Percentiles rank a stretch among this genome's conserved stretches.
Conservation (phyloP, 805 yeast genomes). For the Cyberlindnera xylosilytica region DNA sequence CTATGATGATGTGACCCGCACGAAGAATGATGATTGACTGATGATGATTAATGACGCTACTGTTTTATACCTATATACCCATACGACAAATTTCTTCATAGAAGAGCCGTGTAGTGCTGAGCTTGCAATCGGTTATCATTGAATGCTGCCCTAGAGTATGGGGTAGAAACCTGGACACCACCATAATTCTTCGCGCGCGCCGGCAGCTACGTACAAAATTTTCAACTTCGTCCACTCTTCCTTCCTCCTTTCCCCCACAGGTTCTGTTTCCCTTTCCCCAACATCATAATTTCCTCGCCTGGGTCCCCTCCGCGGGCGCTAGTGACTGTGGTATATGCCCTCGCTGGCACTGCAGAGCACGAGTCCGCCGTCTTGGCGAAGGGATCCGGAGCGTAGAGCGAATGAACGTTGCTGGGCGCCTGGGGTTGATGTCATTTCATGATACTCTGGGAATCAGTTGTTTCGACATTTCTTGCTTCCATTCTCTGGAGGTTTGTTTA, state of each 20-base stretch:
- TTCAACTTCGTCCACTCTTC: background rate
- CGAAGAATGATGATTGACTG: too few species aligned
- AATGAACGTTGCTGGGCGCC: slow-evolving; percentile 26
- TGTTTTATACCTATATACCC: too few species aligned
- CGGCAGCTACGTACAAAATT: too few species aligned
- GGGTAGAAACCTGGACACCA: too few species aligned
- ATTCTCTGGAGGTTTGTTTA: too few species aligned
- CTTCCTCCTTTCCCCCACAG: background rate
- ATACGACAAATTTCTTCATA: too few species aligned
- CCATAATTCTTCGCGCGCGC: too few species aligned
- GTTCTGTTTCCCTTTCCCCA: slow-evolving; percentile 4
- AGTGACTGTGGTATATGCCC: slow-evolving; percentile 6
- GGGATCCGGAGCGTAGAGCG: slow-evolving; percentile 19
- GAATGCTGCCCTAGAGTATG: too few species aligned
- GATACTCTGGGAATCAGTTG: slow-evolving; percentile 23
- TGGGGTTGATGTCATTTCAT: slow-evolving; percentile 19
- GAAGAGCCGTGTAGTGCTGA: too few species aligned
- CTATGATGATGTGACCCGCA: too few species aligned
- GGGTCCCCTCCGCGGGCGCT: slow-evolving; percentile 8
- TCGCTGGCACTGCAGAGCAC: slow-evolving; percentile 1
- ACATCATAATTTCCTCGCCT: slow-evolving; percentile 17
- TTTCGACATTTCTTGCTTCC: slow-evolving; percentile 12
- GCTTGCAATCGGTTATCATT: too few species aligned
- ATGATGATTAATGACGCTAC: too few species aligned
- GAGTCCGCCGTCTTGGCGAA: slow-evolving; percentile 9